Percentiles rank a stretch among this genome's conserved stretches.
Evolutionary conservation across 768 basidiomycete species (phyloP).

Genomic region (Pleurotus salmoneostramineus): DNA sequence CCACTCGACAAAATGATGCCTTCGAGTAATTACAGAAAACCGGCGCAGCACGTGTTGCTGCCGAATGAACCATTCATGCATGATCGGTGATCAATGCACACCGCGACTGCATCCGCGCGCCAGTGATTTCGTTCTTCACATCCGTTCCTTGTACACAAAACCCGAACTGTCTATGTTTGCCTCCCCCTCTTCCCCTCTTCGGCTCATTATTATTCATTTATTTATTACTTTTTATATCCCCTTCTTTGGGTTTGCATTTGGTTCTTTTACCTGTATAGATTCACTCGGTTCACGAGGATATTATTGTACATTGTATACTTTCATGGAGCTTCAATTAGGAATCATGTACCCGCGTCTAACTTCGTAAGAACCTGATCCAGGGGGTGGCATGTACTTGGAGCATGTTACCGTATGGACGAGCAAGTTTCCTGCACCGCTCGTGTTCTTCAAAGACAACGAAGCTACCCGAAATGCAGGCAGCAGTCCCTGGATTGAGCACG

Average conservation of each 20-base stretch:
- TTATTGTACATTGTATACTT: too few species aligned
- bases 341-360: too few species aligned
- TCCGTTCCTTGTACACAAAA: background rate
- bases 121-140: background rate
- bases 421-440: too few species aligned
- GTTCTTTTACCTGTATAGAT: background rate
- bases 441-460: too few species aligned
- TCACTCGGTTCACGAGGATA: background rate
- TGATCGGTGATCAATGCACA: constrained; percentile 2
- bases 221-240: background rate
- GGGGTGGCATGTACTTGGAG: too few species aligned
- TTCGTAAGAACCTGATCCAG: too few species aligned
- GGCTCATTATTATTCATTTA: background rate
- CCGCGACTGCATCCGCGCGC: background rate
- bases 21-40: background rate
- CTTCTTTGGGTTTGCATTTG: background rate
- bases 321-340: too few species aligned
- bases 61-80: background rate
- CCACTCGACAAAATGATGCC: constrained; percentile 49
- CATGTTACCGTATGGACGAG: too few species aligned
- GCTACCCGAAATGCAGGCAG: too few species aligned
- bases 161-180: background rate
- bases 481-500: too few species aligned
- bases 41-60: background rate
- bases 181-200: background rate